phyloP scores from a whole-genome alignment of 1,284 basidiomycete species.

The Moesziomyces antarcticus region DNA sequence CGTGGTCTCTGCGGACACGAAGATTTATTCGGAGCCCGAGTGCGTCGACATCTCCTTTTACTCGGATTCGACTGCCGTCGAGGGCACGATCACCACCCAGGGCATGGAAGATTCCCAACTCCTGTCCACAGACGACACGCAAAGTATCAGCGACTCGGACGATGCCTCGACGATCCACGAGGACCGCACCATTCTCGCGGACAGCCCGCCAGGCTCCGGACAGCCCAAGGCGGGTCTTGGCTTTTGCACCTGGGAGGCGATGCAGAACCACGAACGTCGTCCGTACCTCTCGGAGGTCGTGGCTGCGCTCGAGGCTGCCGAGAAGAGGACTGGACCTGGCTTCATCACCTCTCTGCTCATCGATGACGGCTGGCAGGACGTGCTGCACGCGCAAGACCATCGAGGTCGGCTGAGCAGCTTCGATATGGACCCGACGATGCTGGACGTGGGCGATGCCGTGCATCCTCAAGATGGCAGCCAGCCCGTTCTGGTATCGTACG shows the following conservation, averaged over 20 bases:
- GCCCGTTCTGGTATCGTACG: conserved; percentile 22
- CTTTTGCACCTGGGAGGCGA: conserved; percentile 50
- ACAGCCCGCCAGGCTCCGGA: background rate
- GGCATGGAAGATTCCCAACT: conserved; percentile 17
- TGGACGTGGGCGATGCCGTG: conserved; percentile 19
- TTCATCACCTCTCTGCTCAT: conserved; percentile 38
- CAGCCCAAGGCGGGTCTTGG: conserved; percentile 26
- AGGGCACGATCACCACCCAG: conserved; percentile 3
- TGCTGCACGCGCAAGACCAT: conserved; percentile 5
- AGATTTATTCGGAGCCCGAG: conserved; percentile 13
- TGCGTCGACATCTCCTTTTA: conserved; percentile 24
- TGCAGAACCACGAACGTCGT: conserved; percentile 29
- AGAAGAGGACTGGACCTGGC: conserved; percentile 21
- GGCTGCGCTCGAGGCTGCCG: conserved; percentile 25
- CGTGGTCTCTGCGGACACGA: conserved; percentile 3
- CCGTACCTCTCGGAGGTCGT: conserved; percentile 36
- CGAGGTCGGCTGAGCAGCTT: conserved; percentile 40
- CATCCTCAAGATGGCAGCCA: background rate
- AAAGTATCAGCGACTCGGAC: conserved; percentile 1
- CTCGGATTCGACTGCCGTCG: conserved; percentile 33
- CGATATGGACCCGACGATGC: conserved; percentile 19
- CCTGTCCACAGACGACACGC: conserved; percentile 3
- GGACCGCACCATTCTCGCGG: conserved; percentile 18
- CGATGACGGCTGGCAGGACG: conserved; percentile 48
- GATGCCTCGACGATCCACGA: conserved; percentile 16